Evolutionary conservation across 2,329 filamentous ascomycete species (phyloP).

Genomic region (Esteya vermicola): DNA sequence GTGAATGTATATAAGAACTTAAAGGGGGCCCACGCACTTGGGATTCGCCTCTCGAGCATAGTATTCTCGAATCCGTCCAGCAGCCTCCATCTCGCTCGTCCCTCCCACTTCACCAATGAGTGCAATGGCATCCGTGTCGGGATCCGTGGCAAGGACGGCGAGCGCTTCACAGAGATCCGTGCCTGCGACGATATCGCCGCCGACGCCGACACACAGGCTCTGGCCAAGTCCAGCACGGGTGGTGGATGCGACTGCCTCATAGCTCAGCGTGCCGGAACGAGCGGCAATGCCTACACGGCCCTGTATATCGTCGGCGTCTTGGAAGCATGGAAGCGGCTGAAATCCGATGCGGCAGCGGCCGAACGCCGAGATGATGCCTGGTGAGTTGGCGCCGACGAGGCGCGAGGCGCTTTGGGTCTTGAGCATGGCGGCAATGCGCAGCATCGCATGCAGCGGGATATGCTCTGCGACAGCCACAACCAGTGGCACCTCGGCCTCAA

Average conservation of each 20-base stretch:
- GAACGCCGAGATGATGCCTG: conserved; percentile 63
- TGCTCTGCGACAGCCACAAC: conserved; percentile 71
- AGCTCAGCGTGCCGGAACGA: conserved; percentile 70
- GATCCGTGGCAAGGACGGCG: conserved; percentile 49
- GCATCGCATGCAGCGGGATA: conserved; percentile 63
- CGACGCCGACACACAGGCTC: conserved; percentile 64
- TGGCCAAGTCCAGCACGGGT: conserved; percentile 63
- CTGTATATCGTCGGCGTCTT: conserved; percentile 31
- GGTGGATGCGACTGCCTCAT: conserved; percentile 64
- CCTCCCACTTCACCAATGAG: conserved; percentile 62
- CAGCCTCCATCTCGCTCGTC: conserved; percentile 54
- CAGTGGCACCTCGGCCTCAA: conserved; percentile 69
- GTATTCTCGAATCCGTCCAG: conserved; percentile 60
- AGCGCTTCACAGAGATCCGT: conserved; percentile 62
- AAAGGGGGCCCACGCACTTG: conserved; percentile 33
- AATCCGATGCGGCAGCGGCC: conserved; percentile 66
- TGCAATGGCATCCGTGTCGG: conserved; percentile 56
- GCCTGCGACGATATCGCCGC: conserved; percentile 61
- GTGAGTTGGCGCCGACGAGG: conserved; percentile 68
- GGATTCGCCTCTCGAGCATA: conserved; percentile 38
- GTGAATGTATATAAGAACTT: background rate
- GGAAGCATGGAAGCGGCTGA: conserved; percentile 62
- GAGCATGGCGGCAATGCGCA: conserved; percentile 55
- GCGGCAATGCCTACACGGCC: conserved; percentile 57
- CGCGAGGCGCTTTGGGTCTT: conserved; percentile 57